A percentile compares a stretch with the other conserved stretches of the same genome.
phyloP scores from a whole-genome alignment of 2,329 filamentous ascomycete genomes.

The Talaromyces islandicus region DNA sequence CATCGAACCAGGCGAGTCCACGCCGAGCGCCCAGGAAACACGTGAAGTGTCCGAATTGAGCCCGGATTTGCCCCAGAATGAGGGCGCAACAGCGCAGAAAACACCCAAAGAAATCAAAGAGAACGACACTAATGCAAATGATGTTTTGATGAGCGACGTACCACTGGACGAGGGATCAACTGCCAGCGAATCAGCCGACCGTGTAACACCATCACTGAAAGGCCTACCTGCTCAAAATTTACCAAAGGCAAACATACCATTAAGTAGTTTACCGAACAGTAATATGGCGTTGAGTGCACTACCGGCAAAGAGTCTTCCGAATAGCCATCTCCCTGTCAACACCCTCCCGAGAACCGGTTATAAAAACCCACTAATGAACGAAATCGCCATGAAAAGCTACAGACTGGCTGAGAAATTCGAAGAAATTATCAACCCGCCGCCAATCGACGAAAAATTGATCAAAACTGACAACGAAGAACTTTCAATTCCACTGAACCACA shows the following conservation, averaged over 20 bases:
- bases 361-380: not conserved
- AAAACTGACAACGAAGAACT: slow-evolving; percentile 41
- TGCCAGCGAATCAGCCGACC: not conserved
- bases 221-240: not conserved
- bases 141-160: not conserved
- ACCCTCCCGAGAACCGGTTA: not conserved
- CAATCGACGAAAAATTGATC: not conserved
- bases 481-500: slow-evolving; percentile 77
- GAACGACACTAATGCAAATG: not conserved
- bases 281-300: not conserved
- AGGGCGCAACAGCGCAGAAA: not conserved
- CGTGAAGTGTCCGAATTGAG: not conserved
- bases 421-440: not conserved
- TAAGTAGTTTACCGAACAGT: not conserved
- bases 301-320: not conserved
- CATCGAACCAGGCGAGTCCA: not conserved
- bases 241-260: not conserved
- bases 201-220: not conserved
- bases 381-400: not conserved
- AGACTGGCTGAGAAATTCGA: not conserved
- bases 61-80: not conserved
- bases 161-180: not conserved
- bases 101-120: not conserved
- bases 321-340: not conserved
- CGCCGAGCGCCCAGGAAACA: not conserved